Evolutionary conservation across 306 rosid species (phyloP), one percentile per base, ranked within the genome.

Genomic region (Rosa chinensis): DNA sequence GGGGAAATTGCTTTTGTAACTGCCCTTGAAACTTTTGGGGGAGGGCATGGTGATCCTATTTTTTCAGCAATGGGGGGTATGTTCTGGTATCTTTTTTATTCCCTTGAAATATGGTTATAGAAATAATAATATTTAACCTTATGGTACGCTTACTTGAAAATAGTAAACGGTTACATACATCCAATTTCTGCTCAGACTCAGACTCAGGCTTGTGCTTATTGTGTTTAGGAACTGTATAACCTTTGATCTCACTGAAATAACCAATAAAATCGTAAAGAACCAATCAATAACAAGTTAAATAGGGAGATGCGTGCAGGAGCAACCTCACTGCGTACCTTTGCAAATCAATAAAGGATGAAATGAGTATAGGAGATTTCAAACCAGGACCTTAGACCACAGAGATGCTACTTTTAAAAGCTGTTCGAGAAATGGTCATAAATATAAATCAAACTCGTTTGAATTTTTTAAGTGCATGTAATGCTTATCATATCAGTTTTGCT

Each of bases 1-100:
- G 98, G 97, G 44, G 97, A 95, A 81, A 93, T 95, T 77, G 97
- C 99, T 77, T 95, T 95, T 91, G 95, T 93, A 72, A 91, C 90
- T 85, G 93, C 99, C 53, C 80, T 95, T 40, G 99, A 92, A 83
- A 81, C 91, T 83, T 95, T 95, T 90, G 93, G 97, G 11, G 97
- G 99, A 81, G 99, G 93, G 66, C 93, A 88, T 79, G 88, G 88
- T 89, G 99, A 95, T 77, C 97, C 97, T 45, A 90, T 89, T 68
- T 92, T 97, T 84, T 86, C 92, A 81, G 97, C 95, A 83, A 90
- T 92, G 84, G 99, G 97, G 82, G 97, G 98, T 90, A 82, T 78
- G 80, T 40, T 69, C 64, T 76, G 49, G 43, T 49, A 39, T 62
- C 43, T 69, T 69, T 66, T 35, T 43, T 77, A 32, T 61, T 55